phyloP scores from a whole-genome alignment of 176 grass and related monocot genomes.

The Miscanthus lutarioriparius region DNA sequence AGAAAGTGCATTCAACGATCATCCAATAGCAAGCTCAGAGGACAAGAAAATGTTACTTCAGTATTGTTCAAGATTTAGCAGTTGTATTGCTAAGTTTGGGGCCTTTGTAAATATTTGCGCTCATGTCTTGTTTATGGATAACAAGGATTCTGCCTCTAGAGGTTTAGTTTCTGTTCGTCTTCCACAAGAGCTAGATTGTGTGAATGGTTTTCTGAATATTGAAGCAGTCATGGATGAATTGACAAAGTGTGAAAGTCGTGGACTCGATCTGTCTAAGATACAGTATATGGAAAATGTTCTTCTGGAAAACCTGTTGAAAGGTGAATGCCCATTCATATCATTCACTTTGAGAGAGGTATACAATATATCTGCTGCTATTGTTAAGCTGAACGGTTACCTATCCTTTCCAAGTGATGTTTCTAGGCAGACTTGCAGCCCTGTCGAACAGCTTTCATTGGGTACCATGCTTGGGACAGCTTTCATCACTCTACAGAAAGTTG shows the following conservation, averaged over 20 bases:
- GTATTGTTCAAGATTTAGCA: slow-evolving; percentile 59
- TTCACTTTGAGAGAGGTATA: slow-evolving; percentile 73
- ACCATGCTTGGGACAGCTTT: slow-evolving; percentile 60
- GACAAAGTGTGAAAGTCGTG: slow-evolving; percentile 33
- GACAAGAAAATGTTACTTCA: slow-evolving; percentile 42
- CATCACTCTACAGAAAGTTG: slow-evolving; percentile 65
- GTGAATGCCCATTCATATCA: slow-evolving; percentile 51
- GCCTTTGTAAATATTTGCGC: slow-evolving; percentile 71
- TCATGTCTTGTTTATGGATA: slow-evolving; percentile 68
- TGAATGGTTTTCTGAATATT: slow-evolving; percentile 59
- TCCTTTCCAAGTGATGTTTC: slow-evolving; percentile 38
- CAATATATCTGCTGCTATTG: slow-evolving; percentile 71
- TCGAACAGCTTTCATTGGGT: slow-evolving; percentile 41
- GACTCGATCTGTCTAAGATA: slow-evolving; percentile 49
- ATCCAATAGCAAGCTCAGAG: slow-evolving; percentile 27
- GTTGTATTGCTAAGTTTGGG: slow-evolving; percentile 64
- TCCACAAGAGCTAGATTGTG: slow-evolving; percentile 45
- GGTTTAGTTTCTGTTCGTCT: slow-evolving; percentile 27
- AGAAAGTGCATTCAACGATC: slow-evolving; percentile 46
- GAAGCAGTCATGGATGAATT: slow-evolving; percentile 52
- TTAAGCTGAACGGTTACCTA: slow-evolving; percentile 60
- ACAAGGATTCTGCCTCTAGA: slow-evolving; percentile 35
- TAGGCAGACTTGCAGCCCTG: slow-evolving; percentile 36
- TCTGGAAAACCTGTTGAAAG: slow-evolving; percentile 62
- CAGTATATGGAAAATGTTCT: slow-evolving; percentile 47